These are phyloP conservation scores for Trichoderma guizhouense DNA, from an alignment of 2,329 filamentous ascomycete species.

Conservation along the genomic window DNA sequence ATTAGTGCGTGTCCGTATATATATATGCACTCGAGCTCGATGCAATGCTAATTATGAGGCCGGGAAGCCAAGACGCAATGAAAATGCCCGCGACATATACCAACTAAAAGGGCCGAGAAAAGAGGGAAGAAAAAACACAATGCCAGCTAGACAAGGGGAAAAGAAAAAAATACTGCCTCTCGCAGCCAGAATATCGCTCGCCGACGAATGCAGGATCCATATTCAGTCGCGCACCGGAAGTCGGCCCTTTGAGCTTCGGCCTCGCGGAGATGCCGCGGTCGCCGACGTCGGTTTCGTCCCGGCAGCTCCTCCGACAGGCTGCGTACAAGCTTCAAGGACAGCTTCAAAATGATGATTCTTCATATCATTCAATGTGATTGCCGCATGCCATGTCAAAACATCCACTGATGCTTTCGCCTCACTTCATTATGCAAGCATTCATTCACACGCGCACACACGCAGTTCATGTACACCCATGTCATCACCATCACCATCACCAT, in stretches of 20 bases:
- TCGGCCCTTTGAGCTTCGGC: slow-evolving; percentile 5
- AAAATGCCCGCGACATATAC: neutral
- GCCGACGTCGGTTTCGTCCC: neutral
- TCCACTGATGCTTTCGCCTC: neutral
- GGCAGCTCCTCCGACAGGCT: neutral
- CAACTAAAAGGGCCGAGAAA: neutral
- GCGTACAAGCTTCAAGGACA: neutral
- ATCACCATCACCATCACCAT: neutral
- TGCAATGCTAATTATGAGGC: neutral
- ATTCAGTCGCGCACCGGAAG: neutral
- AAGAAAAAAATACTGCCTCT: neutral
- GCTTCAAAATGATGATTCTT: neutral
- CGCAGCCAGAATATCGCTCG: neutral
- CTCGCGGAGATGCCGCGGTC: slow-evolving; percentile 4
- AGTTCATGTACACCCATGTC: neutral
- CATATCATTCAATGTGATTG: neutral
- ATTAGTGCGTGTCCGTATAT: neutral
- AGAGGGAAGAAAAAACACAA: neutral
- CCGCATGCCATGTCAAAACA: neutral
- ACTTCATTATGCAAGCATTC: neutral
- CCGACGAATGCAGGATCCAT: neutral
- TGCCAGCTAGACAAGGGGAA: neutral
- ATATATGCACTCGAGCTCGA: neutral
- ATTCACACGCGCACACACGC: neutral
- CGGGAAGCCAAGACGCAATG: neutral